Percentiles rank a stretch among this genome's conserved stretches.
Evolutionary conservation across 2,329 filamentous ascomycete genomes (phyloP).

Genomic region (Cordyceps pruinosa): DNA sequence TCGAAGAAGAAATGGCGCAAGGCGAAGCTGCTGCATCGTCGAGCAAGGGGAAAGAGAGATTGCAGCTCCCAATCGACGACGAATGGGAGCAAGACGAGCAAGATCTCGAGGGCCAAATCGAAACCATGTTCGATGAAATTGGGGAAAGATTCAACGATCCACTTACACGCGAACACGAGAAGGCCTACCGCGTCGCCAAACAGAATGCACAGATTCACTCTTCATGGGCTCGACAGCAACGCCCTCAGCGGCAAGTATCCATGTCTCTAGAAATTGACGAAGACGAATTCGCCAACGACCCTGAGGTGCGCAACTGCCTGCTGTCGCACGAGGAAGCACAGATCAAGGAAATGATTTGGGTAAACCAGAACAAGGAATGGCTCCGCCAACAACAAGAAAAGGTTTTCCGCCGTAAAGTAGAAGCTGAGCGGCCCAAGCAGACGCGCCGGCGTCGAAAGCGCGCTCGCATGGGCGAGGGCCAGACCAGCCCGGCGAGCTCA

Average conservation of each 20-base stretch:
- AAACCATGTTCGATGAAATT: too few species aligned
- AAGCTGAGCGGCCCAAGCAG: conserved; percentile 49
- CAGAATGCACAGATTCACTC: conserved; percentile 49
- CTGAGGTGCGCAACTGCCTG: conserved; percentile 75
- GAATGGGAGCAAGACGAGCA: conserved; percentile 59
- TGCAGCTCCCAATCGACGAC: conserved; percentile 50
- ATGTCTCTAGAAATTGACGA: conserved; percentile 64
- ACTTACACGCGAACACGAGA: conserved; percentile 47
- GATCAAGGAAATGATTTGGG: conserved; percentile 88
- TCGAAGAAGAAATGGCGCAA: conserved; percentile 25
- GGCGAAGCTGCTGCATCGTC: conserved; percentile 13
- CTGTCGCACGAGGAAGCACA: conserved; percentile 66
- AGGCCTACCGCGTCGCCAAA: conserved; percentile 51
- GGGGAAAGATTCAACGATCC: conserved; percentile 60
- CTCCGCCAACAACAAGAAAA: conserved; percentile 81
- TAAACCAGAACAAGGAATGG: conserved; percentile 92
- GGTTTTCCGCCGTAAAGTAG: conserved; percentile 64
- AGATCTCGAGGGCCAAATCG: conserved; percentile 63
- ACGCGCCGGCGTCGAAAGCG: conserved; percentile 48
- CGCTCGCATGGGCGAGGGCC: conserved; percentile 56
- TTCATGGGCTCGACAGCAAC: conserved; percentile 42
- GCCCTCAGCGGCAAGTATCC: conserved; percentile 41
- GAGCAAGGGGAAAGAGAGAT: conserved; percentile 22
- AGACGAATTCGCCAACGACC: conserved; percentile 82
- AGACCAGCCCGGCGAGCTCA: conserved; percentile 58